phyloP scores from a whole-genome alignment of 331 rosid genomes.

The Malus hybrid region DNA sequence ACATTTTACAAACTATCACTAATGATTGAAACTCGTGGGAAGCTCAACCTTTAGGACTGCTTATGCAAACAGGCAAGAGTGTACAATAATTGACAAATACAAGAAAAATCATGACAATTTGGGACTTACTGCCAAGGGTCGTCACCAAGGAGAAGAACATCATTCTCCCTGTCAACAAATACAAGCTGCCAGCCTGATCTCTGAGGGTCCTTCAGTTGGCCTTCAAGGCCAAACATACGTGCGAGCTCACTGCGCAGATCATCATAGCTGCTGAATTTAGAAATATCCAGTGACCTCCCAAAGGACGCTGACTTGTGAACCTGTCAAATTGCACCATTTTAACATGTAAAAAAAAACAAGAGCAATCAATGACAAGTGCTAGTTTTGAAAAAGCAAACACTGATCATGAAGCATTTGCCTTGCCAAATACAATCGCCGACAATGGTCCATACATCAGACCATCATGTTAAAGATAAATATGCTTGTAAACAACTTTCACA shows the following conservation, averaged over 20 bases:
- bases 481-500: neutral
- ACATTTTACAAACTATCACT: neutral
- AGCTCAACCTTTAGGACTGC: neutral
- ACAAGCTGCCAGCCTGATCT: conserved; percentile 53
- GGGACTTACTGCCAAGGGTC: conserved; percentile 41
- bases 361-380: neutral
- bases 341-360: neutral
- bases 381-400: neutral
- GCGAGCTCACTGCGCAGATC: conserved; percentile 40
- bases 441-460: neutral
- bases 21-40: neutral
- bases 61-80: neutral
- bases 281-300: conserved; percentile 41
- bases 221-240: conserved; percentile 37
- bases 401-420: neutral
- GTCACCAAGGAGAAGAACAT: conserved; percentile 40
- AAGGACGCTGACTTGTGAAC: conserved; percentile 31
- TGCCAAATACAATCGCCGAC: neutral
- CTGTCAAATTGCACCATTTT: conserved; percentile 12
- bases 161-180: conserved; percentile 39
- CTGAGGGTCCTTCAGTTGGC: conserved; percentile 40
- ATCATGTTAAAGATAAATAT: neutral
- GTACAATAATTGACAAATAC: neutral
- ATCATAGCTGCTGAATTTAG: conserved; percentile 36
- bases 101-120: neutral